Base-by-base conservation (phyloP, 139 green algal genomes). In the Chlamydomonas asymmetrica region DNA sequence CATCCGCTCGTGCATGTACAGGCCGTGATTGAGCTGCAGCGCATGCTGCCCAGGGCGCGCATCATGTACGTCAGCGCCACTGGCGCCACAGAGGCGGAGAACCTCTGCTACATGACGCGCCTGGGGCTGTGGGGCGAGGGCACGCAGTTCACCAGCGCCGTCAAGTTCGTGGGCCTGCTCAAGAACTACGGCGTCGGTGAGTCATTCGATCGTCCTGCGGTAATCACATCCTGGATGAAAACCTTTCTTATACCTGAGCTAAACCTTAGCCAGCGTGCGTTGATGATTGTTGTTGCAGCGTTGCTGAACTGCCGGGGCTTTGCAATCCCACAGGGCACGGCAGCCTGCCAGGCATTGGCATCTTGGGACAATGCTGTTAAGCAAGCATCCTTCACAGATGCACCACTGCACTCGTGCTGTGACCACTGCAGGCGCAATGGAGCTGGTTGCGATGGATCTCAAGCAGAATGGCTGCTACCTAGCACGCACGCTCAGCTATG, bases 1-100 rank as follows among this genome's bases (percentile, higher is more conserved):
- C n/a, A n/a, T n/a, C n/a, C n/a, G n/a, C n/a, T n/a, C n/a, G n/a
- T n/a, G n/a, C n/a, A n/a, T 31, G 13, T 4, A 27, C 60, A 78
- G 71, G 57, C 57, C 50, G 85, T 83, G 22, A 76, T 89, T 37
- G 75, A 92, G 66, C 76, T 88, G 48, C 88, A 93, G 74, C 63
- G 66, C 7, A 61, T 66, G 29, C 69, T 87, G 52, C 81, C 78
- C 22, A 75, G 85, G 4, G 85, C 84, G 0, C 78, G 87, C 23
- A 68, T 93, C n/a, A 63, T 93, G 65, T 93, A 93, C 39, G 82
- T 87, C 23, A 82, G 62, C 45, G 88, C 88, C 31, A 92, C 88
- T 6, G 84, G 83, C 43, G 88, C 84, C 39, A 89, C 87, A 0
- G 88, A 93, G 61, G 48, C 72, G 22, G 66, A 82, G 48, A 89